A percentile compares a stretch with the other conserved stretches of the same genome.
Conservation (phyloP, 208 protist species). For the Crithidia bombi region DNA sequence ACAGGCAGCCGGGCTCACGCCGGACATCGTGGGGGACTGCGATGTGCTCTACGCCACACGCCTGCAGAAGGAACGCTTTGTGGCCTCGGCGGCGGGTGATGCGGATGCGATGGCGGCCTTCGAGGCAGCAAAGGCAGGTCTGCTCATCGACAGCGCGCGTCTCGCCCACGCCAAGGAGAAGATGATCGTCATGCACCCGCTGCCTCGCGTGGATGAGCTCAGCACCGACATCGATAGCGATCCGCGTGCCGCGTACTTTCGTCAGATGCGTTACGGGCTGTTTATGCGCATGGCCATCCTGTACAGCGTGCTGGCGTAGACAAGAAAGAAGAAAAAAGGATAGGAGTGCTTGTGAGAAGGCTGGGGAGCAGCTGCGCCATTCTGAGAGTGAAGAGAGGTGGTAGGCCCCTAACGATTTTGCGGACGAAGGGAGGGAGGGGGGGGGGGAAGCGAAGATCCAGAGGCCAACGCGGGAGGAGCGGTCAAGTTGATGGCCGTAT, state of each 20-base stretch:
- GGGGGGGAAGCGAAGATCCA: too few species aligned
- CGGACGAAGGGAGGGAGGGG: too few species aligned
- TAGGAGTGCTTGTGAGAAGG: neutral
- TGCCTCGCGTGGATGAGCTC: conserved; percentile 98
- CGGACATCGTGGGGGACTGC: conserved; percentile 77
- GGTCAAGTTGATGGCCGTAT: conserved; percentile 3
- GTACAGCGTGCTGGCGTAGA: conserved; percentile 78
- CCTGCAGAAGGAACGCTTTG: conserved; percentile 98
- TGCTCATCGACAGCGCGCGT: conserved; percentile 73
- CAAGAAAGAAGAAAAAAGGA: neutral
- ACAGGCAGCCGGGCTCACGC: conserved; percentile 29
- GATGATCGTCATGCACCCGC: conserved; percentile 98
- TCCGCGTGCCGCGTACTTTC: conserved; percentile 97
- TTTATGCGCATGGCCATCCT: conserved; percentile 98
- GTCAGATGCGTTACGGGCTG: conserved; percentile 98
- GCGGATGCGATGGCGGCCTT: conserved; percentile 82
- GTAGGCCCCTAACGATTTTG: too few species aligned
- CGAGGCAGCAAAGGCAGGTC: conserved; percentile 74
- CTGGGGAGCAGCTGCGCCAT: too few species aligned
- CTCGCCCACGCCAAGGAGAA: conserved; percentile 77
- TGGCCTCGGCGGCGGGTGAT: conserved; percentile 41
- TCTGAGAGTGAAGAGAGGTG: too few species aligned
- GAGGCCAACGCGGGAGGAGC: neutral
- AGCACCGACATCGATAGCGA: conserved; percentile 92
- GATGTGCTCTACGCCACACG: conserved; percentile 98